phyloP scores from a whole-genome alignment of 2,329 filamentous ascomycete genomes.

The Chalara sp. region DNA sequence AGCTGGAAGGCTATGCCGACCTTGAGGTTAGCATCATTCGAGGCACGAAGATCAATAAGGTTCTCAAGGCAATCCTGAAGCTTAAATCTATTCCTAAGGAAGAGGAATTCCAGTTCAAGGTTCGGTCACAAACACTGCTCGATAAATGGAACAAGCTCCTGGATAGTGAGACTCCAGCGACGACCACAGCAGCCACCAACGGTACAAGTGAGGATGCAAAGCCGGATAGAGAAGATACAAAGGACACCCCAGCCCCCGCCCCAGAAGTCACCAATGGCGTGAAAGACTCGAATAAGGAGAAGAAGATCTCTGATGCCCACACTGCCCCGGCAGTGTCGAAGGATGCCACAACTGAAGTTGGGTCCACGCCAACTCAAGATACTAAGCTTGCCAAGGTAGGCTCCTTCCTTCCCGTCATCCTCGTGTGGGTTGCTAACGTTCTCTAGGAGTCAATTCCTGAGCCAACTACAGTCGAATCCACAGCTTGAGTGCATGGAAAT shows the following conservation, averaged over 20 bases:
- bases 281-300: constrained; percentile 12
- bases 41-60: constrained; percentile 96
- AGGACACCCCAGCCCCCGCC: constrained; percentile 15
- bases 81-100: constrained; percentile 75
- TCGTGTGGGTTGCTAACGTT: constrained; percentile 5
- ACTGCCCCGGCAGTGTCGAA: constrained; percentile 3
- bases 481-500: constrained; percentile 11
- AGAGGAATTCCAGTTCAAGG: constrained; percentile 83
- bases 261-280: constrained; percentile 21
- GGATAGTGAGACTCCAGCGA: constrained; percentile 39
- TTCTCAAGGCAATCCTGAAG: constrained; percentile 90
- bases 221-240: constrained; percentile 21
- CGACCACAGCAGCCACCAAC: constrained; percentile 20
- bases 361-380: constrained; percentile 1
- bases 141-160: constrained; percentile 84
- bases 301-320: no score
- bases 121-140: constrained; percentile 72
- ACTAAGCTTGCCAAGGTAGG: constrained; percentile 19
- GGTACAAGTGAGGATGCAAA: constrained; percentile 33
- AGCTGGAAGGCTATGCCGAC: constrained; percentile 74
- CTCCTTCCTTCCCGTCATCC: background rate
- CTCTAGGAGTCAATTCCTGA: constrained; percentile 12
- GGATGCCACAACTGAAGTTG: constrained; percentile 22
- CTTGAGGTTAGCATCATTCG: constrained; percentile 87
- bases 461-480: constrained; percentile 14